phyloP scores from a whole-genome alignment of 192 early-diverging fungal genomes.

The Oehlia diaphana region DNA sequence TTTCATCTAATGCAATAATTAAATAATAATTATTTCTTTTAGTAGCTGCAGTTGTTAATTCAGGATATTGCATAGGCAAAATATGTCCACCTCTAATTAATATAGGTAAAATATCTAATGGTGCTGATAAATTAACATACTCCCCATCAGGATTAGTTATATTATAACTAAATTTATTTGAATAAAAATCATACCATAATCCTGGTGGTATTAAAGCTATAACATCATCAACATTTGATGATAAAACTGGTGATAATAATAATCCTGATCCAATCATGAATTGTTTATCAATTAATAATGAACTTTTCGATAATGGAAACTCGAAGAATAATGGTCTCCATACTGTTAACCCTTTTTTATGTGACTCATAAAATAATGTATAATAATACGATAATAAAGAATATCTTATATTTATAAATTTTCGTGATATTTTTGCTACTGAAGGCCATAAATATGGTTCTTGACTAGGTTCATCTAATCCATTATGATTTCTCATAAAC shows the following conservation, averaged over 20 bases:
- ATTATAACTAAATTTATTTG: not conserved
- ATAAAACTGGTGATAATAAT: slow-evolving; percentile 61
- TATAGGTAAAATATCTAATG: slow-evolving; percentile 57
- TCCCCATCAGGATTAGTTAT: slow-evolving; percentile 3
- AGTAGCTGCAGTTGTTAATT: slow-evolving; percentile 50
- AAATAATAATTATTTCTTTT: slow-evolving; percentile 45
- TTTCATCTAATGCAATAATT: slow-evolving; percentile 54
- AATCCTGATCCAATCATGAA: slow-evolving; percentile 59
- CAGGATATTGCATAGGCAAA: slow-evolving; percentile 54
- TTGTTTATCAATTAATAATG: slow-evolving; percentile 54
- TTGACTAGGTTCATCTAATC: slow-evolving; percentile 44
- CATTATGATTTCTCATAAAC: slow-evolving; percentile 65
- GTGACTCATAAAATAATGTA: slow-evolving; percentile 51
- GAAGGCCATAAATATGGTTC: slow-evolving; percentile 64
- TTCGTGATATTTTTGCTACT: slow-evolving; percentile 56
- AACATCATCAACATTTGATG: slow-evolving; percentile 45
- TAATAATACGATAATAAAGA: slow-evolving; percentile 65
- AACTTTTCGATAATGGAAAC: slow-evolving; percentile 38
- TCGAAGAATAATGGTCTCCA: slow-evolving; percentile 58
- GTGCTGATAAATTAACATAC: slow-evolving; percentile 24
- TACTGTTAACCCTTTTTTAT: slow-evolving; percentile 51
- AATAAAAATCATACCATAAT: slow-evolving; percentile 65
- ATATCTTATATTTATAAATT: slow-evolving; percentile 61
- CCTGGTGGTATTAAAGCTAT: slow-evolving; percentile 58
- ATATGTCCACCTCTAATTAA: slow-evolving; percentile 61